Conservation (phyloP, 1,139 yeast genomes). For the Diutina pseudorugosa region DNA sequence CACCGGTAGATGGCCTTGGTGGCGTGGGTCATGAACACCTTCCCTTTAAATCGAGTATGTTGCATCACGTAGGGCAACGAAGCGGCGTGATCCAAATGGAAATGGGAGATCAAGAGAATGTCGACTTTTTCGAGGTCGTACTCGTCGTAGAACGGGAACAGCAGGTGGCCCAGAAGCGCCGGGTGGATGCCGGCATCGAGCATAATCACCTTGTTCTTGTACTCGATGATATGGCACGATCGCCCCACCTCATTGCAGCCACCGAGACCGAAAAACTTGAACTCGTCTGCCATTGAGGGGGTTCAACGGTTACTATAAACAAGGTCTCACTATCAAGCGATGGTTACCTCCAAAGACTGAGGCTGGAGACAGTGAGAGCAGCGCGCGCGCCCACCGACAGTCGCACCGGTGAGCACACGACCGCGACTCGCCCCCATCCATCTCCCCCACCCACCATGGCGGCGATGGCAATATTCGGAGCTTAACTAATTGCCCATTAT, state of each 20-base stretch:
- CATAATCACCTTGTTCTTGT: conserved; percentile 95
- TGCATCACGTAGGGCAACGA: conserved; percentile 97
- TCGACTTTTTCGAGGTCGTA: conserved; percentile 84
- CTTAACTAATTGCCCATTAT: neutral
- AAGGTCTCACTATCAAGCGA: neutral
- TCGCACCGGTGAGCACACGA: neutral
- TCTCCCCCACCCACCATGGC: no score
- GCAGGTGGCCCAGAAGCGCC: conserved; percentile 79
- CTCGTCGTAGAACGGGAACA: conserved; percentile 91
- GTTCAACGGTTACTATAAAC: neutral
- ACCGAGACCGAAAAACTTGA: conserved; percentile 88
- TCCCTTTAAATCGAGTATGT: conserved; percentile 84
- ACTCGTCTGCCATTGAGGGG: conserved; percentile 19
- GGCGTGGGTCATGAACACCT: conserved; percentile 98
- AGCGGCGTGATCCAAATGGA: conserved; percentile 96
- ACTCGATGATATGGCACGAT: conserved; percentile 85
- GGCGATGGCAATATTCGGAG: no score
- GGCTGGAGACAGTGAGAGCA: neutral
- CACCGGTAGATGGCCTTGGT: conserved; percentile 96
- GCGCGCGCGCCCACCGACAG: neutral
- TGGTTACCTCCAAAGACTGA: neutral
- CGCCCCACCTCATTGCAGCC: conserved; percentile 99
- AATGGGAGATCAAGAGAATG: conserved; percentile 77
- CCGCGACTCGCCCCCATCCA: neutral
- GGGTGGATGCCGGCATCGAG: conserved; percentile 98